Evolutionary conservation across 768 basidiomycete genomes (phyloP), one percentile per base, ranked within the genome.

Genomic region (Zangia roseola): DNA sequence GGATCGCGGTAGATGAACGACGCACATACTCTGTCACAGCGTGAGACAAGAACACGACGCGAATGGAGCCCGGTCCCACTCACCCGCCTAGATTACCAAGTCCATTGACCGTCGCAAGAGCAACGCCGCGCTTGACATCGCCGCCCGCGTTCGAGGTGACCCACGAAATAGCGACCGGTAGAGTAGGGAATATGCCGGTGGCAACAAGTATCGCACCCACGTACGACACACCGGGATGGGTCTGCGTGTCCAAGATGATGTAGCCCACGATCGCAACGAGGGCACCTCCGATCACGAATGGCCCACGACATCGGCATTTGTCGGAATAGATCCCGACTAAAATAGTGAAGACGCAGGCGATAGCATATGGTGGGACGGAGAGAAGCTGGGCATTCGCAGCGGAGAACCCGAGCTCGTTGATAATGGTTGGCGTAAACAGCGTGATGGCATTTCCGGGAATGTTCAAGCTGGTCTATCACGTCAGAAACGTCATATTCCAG

Each of bases 61-160:
- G 21, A 12, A 16, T 14, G 4, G 31, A 31, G 2, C 31, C 14
- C 14, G 31, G 16, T 6, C 19, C 10, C 14, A 47, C 62, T 8
- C 28, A 73, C 50, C 77, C 77, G 49, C 78, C 78, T 14, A 81
- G 63, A 50, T 80, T 81, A 7, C 74, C 78, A 24, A 77, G 43
- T 21, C 76, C 76, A 31, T 76, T 73, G 17, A 80, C 71, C 67
- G 76, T 70, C 5, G 74, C 80, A 23, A 80, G 52, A 4, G 70
- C 68, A 17, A 79, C 69, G 38, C 71, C 80, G 43, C 72, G 69
- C 56, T 75, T 74, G 34, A 76, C 47, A 53, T 78, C 77, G n/a
- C 80, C 78, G 13, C 79, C 79, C 0, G 75, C 72, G 41, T 78
- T 76, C 6, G 74, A 75, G 2, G 72, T 71, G 4, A 67, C 73